Conservation (phyloP, 371 early-diverging fungal genomes). For the Parasitella parasitica region DNA sequence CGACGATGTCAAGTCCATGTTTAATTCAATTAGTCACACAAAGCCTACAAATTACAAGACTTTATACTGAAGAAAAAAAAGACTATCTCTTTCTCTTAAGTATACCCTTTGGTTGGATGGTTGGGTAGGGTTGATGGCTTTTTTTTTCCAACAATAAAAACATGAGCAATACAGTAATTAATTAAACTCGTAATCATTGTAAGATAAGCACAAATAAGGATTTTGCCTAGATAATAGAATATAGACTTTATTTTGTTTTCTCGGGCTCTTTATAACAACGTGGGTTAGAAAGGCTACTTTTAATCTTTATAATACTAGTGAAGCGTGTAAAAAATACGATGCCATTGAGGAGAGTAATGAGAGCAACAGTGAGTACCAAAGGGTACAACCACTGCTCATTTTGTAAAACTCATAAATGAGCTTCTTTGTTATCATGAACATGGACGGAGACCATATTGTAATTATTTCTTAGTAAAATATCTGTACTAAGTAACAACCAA, state of each 20-base stretch:
- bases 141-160: conserved; percentile 15
- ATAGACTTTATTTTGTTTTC: neutral
- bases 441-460: neutral
- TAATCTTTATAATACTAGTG: neutral
- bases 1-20: conserved; percentile 1
- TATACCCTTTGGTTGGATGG: conserved; percentile 11
- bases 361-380: conserved; percentile 2
- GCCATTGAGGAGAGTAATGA: neutral
- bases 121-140: conserved; percentile 10
- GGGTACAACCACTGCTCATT: conserved; percentile 10
- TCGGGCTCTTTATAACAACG: conserved; percentile 1
- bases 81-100: conserved; percentile 9
- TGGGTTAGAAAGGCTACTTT: neutral
- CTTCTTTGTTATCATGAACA: conserved; percentile 8
- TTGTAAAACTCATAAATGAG: conserved; percentile 8
- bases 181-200: neutral
- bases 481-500: neutral
- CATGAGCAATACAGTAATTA: conserved; percentile 8
- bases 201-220: neutral
- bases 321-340: conserved; percentile 5
- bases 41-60: conserved; percentile 2
- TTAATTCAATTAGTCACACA: conserved; percentile 8
- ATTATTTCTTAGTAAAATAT: conserved; percentile 5
- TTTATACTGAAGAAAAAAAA: conserved; percentile 9
- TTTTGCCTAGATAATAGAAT: conserved; percentile 7